Evolutionary conservation across 1,139 yeast species (phyloP).

Genomic region (Geotrichum cucujoidarum): DNA sequence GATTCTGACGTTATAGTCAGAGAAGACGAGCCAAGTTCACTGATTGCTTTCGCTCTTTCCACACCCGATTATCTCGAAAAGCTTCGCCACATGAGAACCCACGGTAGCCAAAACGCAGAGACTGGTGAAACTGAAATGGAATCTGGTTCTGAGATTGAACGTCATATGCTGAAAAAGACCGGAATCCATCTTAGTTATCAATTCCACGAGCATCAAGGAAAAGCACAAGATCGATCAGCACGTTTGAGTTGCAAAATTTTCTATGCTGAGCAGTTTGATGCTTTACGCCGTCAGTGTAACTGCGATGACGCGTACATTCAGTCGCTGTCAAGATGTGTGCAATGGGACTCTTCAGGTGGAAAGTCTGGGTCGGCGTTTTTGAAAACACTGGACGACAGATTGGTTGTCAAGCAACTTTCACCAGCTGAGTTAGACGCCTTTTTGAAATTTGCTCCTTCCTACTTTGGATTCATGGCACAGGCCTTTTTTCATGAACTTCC

Average conservation of each 20-base stretch:
- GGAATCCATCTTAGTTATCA: conserved; percentile 88
- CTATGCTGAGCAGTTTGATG: conserved; percentile 95
- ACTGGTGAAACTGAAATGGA: conserved; percentile 21
- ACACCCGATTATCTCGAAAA: conserved; percentile 76
- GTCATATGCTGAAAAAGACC: conserved; percentile 69
- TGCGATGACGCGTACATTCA: conserved; percentile 73
- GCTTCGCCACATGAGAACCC: conserved; percentile 42
- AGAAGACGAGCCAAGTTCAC: conserved; percentile 94
- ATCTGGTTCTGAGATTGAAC: conserved; percentile 44
- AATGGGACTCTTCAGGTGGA: conserved; percentile 96
- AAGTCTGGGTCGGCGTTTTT: conserved; percentile 92
- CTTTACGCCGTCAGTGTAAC: conserved; percentile 79
- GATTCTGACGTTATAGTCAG: conserved; percentile 92
- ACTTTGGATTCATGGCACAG: conserved; percentile 93
- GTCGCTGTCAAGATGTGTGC: conserved; percentile 84
- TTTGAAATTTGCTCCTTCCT: conserved; percentile 91
- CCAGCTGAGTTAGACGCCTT: conserved; percentile 89
- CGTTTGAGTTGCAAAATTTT: conserved; percentile 86
- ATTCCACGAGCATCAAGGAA: conserved; percentile 57
- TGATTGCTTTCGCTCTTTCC: conserved; percentile 87
- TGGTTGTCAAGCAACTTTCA: conserved; percentile 84
- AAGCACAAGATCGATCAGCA: conserved; percentile 76
- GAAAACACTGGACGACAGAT: conserved; percentile 81
- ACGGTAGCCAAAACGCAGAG: conserved; percentile 23
- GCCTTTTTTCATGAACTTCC: conserved; percentile 93